Evolutionary conservation across 2,329 filamentous ascomycete genomes (phyloP), one percentile per base, ranked within the genome.

Genomic region (Hortaea sp.): DNA sequence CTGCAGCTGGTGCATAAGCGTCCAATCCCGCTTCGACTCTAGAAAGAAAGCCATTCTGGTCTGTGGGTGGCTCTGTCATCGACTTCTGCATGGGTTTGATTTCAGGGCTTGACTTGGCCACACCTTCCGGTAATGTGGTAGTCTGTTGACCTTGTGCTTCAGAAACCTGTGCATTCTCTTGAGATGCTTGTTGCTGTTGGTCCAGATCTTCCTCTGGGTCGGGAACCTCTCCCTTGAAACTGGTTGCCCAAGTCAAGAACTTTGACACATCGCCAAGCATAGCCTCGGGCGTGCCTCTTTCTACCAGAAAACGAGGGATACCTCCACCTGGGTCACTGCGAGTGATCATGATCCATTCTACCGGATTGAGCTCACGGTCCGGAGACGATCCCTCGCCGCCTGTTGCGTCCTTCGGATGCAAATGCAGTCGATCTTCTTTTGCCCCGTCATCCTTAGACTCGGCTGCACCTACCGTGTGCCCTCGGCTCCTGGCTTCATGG

Each of bases 301-400:
- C 88, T n/a, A 94, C 86, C 75, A 95, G 82, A 67, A 92, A 94
- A 10, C 85, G 77, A 1, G 88, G 88, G 12, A 95, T 88, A 49
- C 81, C 90, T 44, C 88, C 88, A 7, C 88, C 88, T 3, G 88
- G 88, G 57, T 95, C 88, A 62, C 85, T 90, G 42, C 88, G 76
- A 1, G 88, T 94, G 12, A 94, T 79, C 88, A 95, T 95, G 50
- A 92, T 77, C 88, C 88, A 95, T 64, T 95, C 88, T 1, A 95
- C 75, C 0, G 81, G 79, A 53, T 82, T 82, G 6, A 68, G 64
- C 52, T 81, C 77, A 2, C 70, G 66, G 31, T 76, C 70, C 20
- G 20, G 20, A 20, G 20, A 20, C 20, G 20, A 20, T 9, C 32
- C 32, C n/a, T 35, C n/a, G 27, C 41, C 49, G 46, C 38, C 50